A percentile compares a stretch with the other conserved stretches of the same genome.
phyloP scores from a whole-genome alignment of 129 eudicot genomes.

The Calendula officinalis region DNA sequence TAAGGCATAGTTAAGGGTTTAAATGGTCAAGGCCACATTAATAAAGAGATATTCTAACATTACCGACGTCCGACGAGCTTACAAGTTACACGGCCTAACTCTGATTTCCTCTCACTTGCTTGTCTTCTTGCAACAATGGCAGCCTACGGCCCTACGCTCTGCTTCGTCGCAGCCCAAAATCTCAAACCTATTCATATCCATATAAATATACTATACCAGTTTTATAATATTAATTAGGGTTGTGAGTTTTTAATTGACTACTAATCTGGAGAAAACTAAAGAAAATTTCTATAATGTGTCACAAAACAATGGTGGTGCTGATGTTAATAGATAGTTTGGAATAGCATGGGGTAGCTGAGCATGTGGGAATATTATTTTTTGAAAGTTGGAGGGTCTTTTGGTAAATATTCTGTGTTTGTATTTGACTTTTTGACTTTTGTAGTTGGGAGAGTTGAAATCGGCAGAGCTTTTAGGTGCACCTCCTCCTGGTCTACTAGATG shows the following conservation, averaged over 20 bases:
- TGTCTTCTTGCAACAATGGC: conserved; percentile 25
- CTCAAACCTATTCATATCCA: background rate
- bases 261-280: conserved; percentile 54
- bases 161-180: conserved; percentile 17
- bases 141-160: conserved; percentile 24
- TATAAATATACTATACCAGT: background rate
- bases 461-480: conserved; percentile 64
- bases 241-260: conserved; percentile 27
- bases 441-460: conserved; percentile 62
- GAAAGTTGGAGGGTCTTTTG: conserved; percentile 4
- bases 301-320: conserved; percentile 38
- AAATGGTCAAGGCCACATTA: too few relatives aligned
- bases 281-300: conserved; percentile 55
- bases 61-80: too few relatives aligned
- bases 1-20: too few relatives aligned
- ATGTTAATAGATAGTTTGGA: conserved; percentile 48
- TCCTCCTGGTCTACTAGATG: conserved; percentile 76
- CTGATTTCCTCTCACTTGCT: background rate
- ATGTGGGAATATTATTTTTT: conserved; percentile 43
- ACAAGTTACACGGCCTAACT: background rate
- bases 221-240: background rate
- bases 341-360: conserved; percentile 76
- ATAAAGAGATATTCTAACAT: too few relatives aligned
- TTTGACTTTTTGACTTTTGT: conserved; percentile 17
- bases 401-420: conserved; percentile 14